Percentiles rank a stretch among this genome's conserved stretches.
Evolutionary conservation across 2,329 filamentous ascomycete genomes (phyloP).

Genomic region (Aspergillus intermedius): DNA sequence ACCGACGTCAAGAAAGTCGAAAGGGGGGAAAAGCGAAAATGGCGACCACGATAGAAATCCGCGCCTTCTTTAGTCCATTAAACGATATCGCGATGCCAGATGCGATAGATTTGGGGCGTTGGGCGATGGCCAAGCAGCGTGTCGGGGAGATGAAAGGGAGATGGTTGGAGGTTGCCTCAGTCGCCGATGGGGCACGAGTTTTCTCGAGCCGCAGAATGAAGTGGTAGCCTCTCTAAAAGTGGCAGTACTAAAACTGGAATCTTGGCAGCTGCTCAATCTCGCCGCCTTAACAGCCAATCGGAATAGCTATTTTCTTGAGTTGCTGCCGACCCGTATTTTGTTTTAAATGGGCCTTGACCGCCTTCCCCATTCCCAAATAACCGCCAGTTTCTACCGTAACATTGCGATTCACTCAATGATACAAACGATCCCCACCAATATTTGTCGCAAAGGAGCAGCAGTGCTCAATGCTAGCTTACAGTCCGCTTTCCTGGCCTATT

Average conservation of each 20-base stretch:
- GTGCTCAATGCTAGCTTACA: slow-evolving; percentile 21
- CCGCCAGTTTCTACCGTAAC: not conserved
- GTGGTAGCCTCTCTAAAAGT: slow-evolving; percentile 19
- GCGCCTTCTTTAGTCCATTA: slow-evolving; percentile 19
- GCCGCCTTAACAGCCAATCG: slow-evolving; percentile 4
- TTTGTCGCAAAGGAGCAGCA: slow-evolving; percentile 3
- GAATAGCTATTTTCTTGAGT: not conserved
- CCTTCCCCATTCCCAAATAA: slow-evolving; percentile 10
- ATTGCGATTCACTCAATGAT: slow-evolving; percentile 2
- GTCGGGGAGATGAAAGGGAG: slow-evolving; percentile 37
- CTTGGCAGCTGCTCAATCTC: slow-evolving; percentile 1
- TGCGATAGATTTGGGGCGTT: slow-evolving; percentile 34
- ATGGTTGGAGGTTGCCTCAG: slow-evolving; percentile 36
- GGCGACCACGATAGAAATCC: slow-evolving; percentile 18
- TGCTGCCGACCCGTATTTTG: not conserved
- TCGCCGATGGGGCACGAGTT: slow-evolving; percentile 34
- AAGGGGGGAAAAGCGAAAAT: slow-evolving; percentile 22
- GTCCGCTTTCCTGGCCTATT: slow-evolving; percentile 16
- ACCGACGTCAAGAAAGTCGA: slow-evolving; percentile 31
- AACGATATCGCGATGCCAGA: slow-evolving; percentile 37
- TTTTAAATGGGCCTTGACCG: slow-evolving; percentile 19
- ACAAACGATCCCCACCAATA: slow-evolving; percentile 4
- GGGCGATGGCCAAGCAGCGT: slow-evolving; percentile 24
- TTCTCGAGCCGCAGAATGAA: slow-evolving; percentile 28
- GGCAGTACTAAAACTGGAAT: slow-evolving; percentile 3